Evolutionary conservation across 306 rosid genomes (phyloP), one percentile per base, ranked within the genome.

Genomic region (Arachis stenosperma): DNA sequence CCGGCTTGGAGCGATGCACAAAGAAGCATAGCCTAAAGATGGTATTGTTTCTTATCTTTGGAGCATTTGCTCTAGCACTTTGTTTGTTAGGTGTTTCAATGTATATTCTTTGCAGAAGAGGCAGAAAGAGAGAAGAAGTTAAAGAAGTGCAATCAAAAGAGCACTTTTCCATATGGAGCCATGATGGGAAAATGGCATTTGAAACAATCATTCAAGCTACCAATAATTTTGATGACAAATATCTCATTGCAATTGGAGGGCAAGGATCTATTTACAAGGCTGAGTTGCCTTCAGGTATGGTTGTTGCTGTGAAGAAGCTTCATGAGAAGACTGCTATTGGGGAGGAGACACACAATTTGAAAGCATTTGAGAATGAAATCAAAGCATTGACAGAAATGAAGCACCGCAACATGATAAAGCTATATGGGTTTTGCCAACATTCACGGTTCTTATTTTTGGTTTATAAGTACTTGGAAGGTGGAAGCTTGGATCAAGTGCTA

Each of bases 251-350:
- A 8, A 56, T n/a, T 0, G 78, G 74, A 57, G 11, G 78, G 2
- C 59, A 50, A 39, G 82, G 82, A 57, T 9, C 4, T 10, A 73
- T 56, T 71, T 78, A 71, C 74, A 71, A 33, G 61, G 82, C 43
- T 0, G 44, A 55, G 73, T 39, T 78, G 39, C 33, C 46, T 3
- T 2, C 56, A 39, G 52, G 9, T 48, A 0, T 11, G 40, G 73
- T 78, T 46, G n/a, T 55, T 22, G 78, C 82, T 1, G 63, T 78
- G 62, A 78, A 78, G 69, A 78, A 78, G 5, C 56, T 76, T 50
- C 75, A 60, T n/a, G 6, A 2, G 5, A 39, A 4, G 1, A 15
- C 43, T 55, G 29, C 41, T 55, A 41, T 68, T 39, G 62, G n/a
- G 0, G 43, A 29, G 52, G 37, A 33, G 7, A 44, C 3, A 11